Percentiles rank a stretch among this genome's conserved stretches.
Conservation (phyloP, 140 eudicot genomes). For the Cichorium intybus region DNA sequence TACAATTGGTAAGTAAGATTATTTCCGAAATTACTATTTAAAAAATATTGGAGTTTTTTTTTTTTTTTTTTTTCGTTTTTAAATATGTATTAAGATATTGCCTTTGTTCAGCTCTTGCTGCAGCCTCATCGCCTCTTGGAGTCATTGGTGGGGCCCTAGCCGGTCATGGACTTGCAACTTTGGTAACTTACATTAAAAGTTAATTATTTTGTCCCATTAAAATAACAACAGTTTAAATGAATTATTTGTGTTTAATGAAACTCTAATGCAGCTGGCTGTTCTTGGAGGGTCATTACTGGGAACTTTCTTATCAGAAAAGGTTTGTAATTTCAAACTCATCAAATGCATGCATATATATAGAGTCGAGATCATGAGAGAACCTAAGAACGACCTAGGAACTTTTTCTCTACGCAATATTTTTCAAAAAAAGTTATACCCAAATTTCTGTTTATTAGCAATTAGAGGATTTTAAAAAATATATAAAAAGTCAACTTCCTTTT, state of each 20-base stretch:
- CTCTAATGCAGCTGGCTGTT: slow-evolving; percentile 64
- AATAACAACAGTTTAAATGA: not conserved
- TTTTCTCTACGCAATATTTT: too few species aligned
- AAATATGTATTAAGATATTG: not conserved
- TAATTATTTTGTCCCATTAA: not conserved
- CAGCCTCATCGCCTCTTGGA: slow-evolving; percentile 99
- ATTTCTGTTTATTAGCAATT: too few species aligned
- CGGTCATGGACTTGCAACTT: slow-evolving; percentile 82
- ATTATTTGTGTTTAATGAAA: not conserved
- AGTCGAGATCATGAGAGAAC: too few species aligned
- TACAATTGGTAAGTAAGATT: slow-evolving; percentile 65
- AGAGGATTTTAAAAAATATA: too few species aligned
- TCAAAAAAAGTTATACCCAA: too few species aligned
- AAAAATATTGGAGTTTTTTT: not conserved
- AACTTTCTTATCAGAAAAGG: slow-evolving; percentile 83
- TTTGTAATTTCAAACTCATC: slow-evolving; percentile 23
- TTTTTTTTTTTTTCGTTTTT: not conserved
- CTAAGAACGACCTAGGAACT: too few species aligned
- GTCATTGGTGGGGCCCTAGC: slow-evolving; percentile 83
- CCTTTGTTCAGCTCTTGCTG: slow-evolving; percentile 77
- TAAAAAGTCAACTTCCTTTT: not conserved
- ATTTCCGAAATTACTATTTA: not conserved
- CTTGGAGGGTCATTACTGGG: slow-evolving; percentile 86
- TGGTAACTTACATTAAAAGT: slow-evolving; percentile 45
- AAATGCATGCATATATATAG: too few species aligned